Conservation (phyloP, 2,329 filamentous ascomycete genomes). For the Grosmannia serpens region DNA sequence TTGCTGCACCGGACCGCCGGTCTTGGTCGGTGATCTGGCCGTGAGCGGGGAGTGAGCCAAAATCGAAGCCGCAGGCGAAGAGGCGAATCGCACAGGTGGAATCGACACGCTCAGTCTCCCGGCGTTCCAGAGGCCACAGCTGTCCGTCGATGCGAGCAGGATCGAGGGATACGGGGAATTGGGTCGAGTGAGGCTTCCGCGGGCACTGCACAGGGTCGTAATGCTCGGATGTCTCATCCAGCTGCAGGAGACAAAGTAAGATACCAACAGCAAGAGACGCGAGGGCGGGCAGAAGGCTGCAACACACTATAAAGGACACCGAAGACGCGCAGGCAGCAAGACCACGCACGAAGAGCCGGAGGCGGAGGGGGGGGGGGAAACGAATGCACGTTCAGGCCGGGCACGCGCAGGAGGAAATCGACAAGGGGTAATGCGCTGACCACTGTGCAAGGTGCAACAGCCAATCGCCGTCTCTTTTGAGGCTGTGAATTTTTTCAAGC, state of each 20-base stretch:
- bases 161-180: neutral
- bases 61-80: neutral
- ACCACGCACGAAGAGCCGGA: neutral
- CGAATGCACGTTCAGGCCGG: neutral
- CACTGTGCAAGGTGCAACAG: neutral
- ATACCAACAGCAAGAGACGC: neutral
- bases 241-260: neutral
- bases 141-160: neutral
- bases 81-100: neutral
- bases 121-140: neutral
- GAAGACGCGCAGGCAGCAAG: neutral
- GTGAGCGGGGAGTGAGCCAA: neutral
- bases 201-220: slow-evolving; percentile 12
- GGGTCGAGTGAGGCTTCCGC: slow-evolving; percentile 7
- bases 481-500: neutral
- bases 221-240: slow-evolving; percentile 11
- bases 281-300: neutral
- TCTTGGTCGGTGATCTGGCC: neutral
- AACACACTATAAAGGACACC: neutral
- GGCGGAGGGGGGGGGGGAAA: neutral
- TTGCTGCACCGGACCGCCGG: neutral
- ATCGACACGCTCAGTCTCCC: neutral
- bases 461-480: neutral
- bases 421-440: neutral
- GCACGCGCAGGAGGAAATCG: neutral